Evolutionary conservation across 306 rosid genomes (phyloP), one percentile per base, ranked within the genome.

Genomic region (Glycine soja): DNA sequence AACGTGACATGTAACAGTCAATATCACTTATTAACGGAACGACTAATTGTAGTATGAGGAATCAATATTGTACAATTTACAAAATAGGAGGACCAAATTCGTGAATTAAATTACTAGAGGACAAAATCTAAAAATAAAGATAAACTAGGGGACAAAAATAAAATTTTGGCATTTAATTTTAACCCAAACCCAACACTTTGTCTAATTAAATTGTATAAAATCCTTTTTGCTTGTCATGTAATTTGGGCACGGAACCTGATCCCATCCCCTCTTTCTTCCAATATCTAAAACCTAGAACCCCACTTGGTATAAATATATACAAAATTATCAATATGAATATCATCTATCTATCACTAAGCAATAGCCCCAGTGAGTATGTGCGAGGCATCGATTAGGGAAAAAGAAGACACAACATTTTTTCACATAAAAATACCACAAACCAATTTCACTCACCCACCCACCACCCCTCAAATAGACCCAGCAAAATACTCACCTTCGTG

Each of bases 161-260:
- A n/a, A n/a, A n/a, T n/a, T n/a, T n/a, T n/a, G n/a, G n/a, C n/a
- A n/a, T 24, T 24, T 24, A 24, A 24, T 24, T 24, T 24, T 24
- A 24, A 24, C 30, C 1, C 30, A 24, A 24, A 0, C 30, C 30
- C 30, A 24, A 24, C 30, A 24, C 30, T 24, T 77, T 34, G 3
- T n/a, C 4, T 14, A 32, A 62, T 36, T 36, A 24, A 24, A 24
- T 38, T 34, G 0, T 3, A 3, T n/a, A n/a, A 38, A 14, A 24
- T 24, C 2, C 30, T 24, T 24, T 2, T 42, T 43, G 7, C 4
- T 68, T 66, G 58, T 87, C 8, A 50, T 68, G 53, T 69, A 63
- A 85, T 89, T 89, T 89, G 90, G 92, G 85, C 97, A 86, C 89
- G 86, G 89, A 81, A 65, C 86, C 80, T 83, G 61, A 18, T 6